A percentile compares a stretch with the other conserved stretches of the same genome.
Evolutionary conservation across 2,329 filamentous ascomycete genomes (phyloP).

Genomic region (Knufia fluminis): DNA sequence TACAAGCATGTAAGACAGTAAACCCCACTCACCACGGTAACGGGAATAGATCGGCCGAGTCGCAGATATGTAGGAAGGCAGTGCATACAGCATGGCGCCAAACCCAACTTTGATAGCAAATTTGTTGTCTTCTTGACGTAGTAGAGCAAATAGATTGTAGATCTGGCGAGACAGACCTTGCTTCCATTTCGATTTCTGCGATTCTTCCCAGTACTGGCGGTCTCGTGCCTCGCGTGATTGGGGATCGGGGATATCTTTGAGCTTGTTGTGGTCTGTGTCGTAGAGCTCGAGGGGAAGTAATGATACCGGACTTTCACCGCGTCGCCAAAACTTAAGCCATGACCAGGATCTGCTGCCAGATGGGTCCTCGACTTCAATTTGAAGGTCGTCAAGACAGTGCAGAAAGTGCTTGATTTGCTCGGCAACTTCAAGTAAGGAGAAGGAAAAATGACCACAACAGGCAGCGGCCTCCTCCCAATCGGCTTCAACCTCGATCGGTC

Average conservation of each 20-base stretch:
- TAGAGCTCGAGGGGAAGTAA: too few species aligned
- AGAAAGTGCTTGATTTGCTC: slow-evolving; percentile 80
- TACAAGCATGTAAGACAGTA: slow-evolving; percentile 95
- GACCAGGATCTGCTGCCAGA: slow-evolving; percentile 60
- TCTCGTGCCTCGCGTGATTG: slow-evolving; percentile 8
- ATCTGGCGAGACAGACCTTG: slow-evolving; percentile 29
- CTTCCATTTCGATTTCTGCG: slow-evolving; percentile 12
- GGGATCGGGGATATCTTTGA: not conserved
- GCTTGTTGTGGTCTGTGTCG: not conserved
- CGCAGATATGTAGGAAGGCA: slow-evolving; percentile 72
- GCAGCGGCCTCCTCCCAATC: slow-evolving; percentile 96
- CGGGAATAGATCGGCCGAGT: slow-evolving; percentile 73
- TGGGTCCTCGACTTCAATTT: slow-evolving; percentile 54
- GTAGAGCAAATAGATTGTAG: slow-evolving; percentile 46
- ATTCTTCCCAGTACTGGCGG: slow-evolving; percentile 3
- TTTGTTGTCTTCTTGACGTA: slow-evolving; percentile 56
- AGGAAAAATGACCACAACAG: slow-evolving; percentile 95
- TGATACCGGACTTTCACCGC: too few species aligned
- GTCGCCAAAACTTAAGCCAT: slow-evolving; percentile 76
- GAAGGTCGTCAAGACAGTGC: slow-evolving; percentile 75
- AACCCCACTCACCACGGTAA: slow-evolving; percentile 94
- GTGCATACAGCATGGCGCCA: slow-evolving; percentile 78
- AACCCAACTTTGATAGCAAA: slow-evolving; percentile 92
- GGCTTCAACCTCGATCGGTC: slow-evolving; percentile 68
- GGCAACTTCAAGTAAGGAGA: slow-evolving; percentile 80